A percentile compares a stretch with the other conserved stretches of the same genome.
These are phyloP conservation scores for Chenopodium formosanum DNA, from an alignment of 148 eudicot species.

Conservation along the genomic window DNA sequence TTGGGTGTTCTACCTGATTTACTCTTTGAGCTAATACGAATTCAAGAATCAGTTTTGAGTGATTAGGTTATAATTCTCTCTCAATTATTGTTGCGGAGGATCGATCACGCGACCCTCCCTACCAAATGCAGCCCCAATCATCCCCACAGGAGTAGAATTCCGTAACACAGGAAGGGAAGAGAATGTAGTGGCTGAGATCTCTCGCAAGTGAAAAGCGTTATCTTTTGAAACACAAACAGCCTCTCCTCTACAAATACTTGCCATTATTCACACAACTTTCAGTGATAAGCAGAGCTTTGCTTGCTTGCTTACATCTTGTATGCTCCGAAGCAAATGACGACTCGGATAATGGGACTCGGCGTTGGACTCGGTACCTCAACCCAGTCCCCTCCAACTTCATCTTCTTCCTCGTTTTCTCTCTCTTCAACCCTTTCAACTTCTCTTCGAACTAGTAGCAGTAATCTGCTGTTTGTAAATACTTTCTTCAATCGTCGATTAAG, in stretches of 20 bases:
- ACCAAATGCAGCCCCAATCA: too few species aligned
- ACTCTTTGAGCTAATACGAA: too few species aligned
- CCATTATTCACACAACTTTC: too few species aligned
- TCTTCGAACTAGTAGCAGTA: slow-evolving; percentile 21
- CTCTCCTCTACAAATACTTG: too few species aligned
- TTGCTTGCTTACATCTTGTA: neutral
- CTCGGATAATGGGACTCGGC: slow-evolving; percentile 32
- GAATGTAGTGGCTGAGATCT: neutral
- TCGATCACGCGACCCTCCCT: too few species aligned
- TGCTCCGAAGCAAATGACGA: slow-evolving; percentile 22
- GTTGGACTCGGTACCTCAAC: slow-evolving; percentile 19
- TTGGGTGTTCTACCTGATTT: too few species aligned
- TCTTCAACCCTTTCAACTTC: slow-evolving; percentile 22
- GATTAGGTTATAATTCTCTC: too few species aligned
- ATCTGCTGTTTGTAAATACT: slow-evolving; percentile 28
- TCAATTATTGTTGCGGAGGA: too few species aligned
- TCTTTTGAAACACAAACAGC: too few species aligned
- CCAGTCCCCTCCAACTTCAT: slow-evolving; percentile 17
- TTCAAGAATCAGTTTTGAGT: too few species aligned
- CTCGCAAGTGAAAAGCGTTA: neutral
- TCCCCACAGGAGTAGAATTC: too few species aligned
- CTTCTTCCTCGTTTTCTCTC: neutral
- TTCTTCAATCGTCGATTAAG: slow-evolving; percentile 31
- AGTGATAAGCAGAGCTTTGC: too few species aligned
- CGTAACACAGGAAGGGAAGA: neutral